Evolutionary conservation across 2,329 filamentous ascomycete species (phyloP), one percentile per base, ranked within the genome.

Genomic region (Dichotomopilus funicola): DNA sequence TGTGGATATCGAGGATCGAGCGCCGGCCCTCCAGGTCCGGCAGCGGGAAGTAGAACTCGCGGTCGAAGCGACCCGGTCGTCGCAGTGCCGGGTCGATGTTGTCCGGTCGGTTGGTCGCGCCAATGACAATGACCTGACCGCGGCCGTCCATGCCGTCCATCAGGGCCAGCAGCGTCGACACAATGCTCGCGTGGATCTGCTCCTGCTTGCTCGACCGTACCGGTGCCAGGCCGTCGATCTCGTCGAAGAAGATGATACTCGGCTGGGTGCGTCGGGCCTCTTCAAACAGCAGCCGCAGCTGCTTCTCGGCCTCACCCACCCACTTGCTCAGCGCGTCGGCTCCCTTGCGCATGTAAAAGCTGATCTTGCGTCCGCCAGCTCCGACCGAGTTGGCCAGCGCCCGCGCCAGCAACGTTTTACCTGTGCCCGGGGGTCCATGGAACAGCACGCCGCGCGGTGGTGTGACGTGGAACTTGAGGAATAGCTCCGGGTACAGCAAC

Each of bases 61-160:
- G 81, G 68, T 99, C 94, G 67, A 99, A 99, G 51, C 94, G 87
- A 44, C 94, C 95, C 19, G 94, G 92, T 50, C 92, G 86, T 58
- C 94, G 87, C 56, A 99, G 79, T n/a, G 92, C 92, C 62, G 92
- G 92, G 70, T 99, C 92, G 59, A 99, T 91, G 51, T 94, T 95
- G 71, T 97, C 92, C 0, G 94, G 92, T 61, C 92, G 85, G 70
- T 99, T 99, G 56, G 92, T 99, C n/a, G 94, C 94, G 62, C 94
- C 94, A 65, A 99, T 97, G 38, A 99, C 91, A 68, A 99, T 95
- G 58, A 99, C 94, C 71, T 99, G 94, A 35, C 92, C 92, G 68
- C 91, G 86, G n/a, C 91, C 91, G 66, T 96, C 92, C 91, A 96
- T 96, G 60, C 91, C 91, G 70, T 96, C 91, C 91, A 96, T 96